Evolutionary conservation across 495 filamentous ascomycete genomes (phyloP), one percentile per base, ranked within the genome.

Genomic region (Trypethelium eluteriae): DNA sequence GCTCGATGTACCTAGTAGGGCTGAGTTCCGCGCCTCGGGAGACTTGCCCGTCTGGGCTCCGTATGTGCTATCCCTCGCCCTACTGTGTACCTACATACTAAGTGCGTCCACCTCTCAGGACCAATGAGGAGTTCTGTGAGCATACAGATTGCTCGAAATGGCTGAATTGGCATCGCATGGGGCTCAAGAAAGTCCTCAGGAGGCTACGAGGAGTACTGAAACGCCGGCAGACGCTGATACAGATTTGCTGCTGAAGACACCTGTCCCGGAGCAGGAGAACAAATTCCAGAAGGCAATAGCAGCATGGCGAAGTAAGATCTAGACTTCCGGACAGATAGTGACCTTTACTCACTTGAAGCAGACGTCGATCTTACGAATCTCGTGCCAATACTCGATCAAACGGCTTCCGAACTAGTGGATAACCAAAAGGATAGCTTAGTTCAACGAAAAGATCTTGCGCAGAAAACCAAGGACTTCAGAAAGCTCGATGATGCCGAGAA

Each of bases 391-490:
- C 86, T 99, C 63, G 94, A 99, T 76, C 86, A 88, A 69, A 91
- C 90, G 11, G 93, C 94, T 5, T 92, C 91, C 2, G 95, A 99
- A 71, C 92, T 99, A 61, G 91, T 98, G 50, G 80, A 88, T 49
- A 89, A 91, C 72, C 94, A 99, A 73, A 85, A 92, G 69, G 95
- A 97, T 76, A 87, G 92, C 25, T 86, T 96, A 10, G 86, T 96
- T 14, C 93, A 97, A 74, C 85, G 94, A 59, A 99, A 99, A 73
- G 94, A 99, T 64, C 83, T 99, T 18, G 94, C 94, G 16, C 93
- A 96, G 76, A 98, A 96, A 80, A 99, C 94, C 2, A 99, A 98
- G 74, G 94, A 98, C 75, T 99, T 96, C 71, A 81, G 92, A 69
- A 99, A 97, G 76, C 83, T 96, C 2, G 94, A 98, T 65, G 95